Evolutionary conservation across 441 rosid genomes (phyloP).

Genomic region (Pelargonium citronellum): DNA sequence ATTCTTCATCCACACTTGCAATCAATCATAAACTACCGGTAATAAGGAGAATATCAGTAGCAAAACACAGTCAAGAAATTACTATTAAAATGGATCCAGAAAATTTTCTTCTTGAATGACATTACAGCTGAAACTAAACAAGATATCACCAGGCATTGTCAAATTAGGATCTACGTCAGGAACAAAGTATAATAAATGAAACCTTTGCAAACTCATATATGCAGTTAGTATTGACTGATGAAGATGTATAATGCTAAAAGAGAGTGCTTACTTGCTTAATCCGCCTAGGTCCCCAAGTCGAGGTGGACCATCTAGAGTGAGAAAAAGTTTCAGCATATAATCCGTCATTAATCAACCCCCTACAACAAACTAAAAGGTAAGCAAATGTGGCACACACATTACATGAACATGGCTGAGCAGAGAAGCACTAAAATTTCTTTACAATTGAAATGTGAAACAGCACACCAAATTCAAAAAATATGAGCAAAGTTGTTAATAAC

Average conservation of each 20-base stretch:
- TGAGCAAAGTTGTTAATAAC: too few species aligned
- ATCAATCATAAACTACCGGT: not conserved
- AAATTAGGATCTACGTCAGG: not conserved
- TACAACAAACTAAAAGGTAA: constrained; percentile 25
- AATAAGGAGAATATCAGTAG: not conserved
- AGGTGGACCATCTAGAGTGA: constrained; percentile 77
- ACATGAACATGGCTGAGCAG: constrained; percentile 3
- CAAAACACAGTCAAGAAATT: not conserved
- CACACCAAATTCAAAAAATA: not conserved
- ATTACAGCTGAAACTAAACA: not conserved
- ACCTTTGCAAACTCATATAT: not conserved
- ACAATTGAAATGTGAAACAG: not conserved
- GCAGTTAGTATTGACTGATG: not conserved
- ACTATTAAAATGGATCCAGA: not conserved
- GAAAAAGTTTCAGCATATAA: constrained; percentile 71
- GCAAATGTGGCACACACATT: not conserved
- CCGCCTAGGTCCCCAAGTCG: constrained; percentile 81
- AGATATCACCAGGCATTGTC: not conserved
- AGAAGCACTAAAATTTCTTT: not conserved
- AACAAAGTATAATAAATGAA: not conserved
- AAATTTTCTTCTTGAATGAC: not conserved
- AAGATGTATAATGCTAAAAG: constrained; percentile 5
- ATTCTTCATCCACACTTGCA: too few species aligned
- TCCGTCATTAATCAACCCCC: constrained; percentile 74
- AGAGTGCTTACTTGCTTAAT: constrained; percentile 63